These are phyloP conservation scores for Exophiala xenobiotica DNA, from an alignment of 2,329 filamentous ascomycete species.

Conservation along the genomic window DNA sequence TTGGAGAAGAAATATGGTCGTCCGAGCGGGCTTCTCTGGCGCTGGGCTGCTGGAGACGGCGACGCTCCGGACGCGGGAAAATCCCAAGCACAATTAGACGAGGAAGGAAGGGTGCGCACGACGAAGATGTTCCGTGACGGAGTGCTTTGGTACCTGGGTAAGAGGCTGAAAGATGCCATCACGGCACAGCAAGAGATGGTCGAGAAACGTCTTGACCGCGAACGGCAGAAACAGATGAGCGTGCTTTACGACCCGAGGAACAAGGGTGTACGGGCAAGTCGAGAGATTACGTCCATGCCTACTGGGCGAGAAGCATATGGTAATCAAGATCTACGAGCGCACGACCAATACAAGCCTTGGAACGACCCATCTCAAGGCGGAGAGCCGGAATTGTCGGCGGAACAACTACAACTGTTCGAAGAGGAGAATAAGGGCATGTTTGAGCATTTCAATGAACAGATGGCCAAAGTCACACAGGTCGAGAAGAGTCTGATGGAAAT, in stretches of 20 bases:
- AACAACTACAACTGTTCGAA: conserved; percentile 91
- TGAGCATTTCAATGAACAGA: conserved; percentile 87
- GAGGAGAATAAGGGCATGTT: conserved; percentile 91
- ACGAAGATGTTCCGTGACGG: conserved; percentile 73
- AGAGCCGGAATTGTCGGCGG: conserved; percentile 63
- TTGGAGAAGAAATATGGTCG: conserved; percentile 70
- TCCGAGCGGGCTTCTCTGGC: conserved; percentile 57
- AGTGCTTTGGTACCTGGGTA: conserved; percentile 77
- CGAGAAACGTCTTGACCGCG: conserved; percentile 78
- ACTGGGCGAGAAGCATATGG: neutral
- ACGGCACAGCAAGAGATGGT: conserved; percentile 87
- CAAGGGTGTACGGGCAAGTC: conserved; percentile 20
- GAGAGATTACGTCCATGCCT: neutral
- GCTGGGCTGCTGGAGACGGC: conserved; percentile 59
- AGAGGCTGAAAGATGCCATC: conserved; percentile 72
- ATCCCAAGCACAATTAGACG: conserved; percentile 65
- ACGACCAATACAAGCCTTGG: conserved; percentile 30
- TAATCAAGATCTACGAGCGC: conserved; percentile 26
- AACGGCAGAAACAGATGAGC: conserved; percentile 86
- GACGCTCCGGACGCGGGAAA: conserved; percentile 50
- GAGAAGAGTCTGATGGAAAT: conserved; percentile 92
- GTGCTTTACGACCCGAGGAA: conserved; percentile 68
- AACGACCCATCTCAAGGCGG: conserved; percentile 33
- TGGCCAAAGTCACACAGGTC: conserved; percentile 90
- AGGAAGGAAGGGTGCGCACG: conserved; percentile 68